Percentiles rank a stretch among this genome's conserved stretches.
These are phyloP conservation scores for Wickerhamiella lipophila DNA, from an alignment of 805 yeast genomes.

Conservation along the genomic window DNA sequence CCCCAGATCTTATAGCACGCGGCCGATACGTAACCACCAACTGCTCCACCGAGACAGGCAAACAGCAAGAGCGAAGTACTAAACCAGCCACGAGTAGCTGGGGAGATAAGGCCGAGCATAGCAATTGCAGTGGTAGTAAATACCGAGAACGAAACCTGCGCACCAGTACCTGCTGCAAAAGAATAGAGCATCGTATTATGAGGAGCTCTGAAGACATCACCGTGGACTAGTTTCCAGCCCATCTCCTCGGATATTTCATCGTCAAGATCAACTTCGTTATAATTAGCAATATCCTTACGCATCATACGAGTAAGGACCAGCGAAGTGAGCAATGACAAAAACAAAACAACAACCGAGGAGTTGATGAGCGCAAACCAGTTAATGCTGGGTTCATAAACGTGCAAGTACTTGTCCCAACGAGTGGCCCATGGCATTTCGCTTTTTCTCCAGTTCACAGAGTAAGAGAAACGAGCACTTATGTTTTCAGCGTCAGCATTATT, in stretches of 20 bases:
- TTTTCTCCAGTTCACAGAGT: constrained; percentile 60
- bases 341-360: constrained; percentile 67
- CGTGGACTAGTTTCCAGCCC: constrained; percentile 95
- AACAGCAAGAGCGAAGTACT: constrained; percentile 80
- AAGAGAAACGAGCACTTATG: constrained; percentile 57
- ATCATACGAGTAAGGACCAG: constrained; percentile 70
- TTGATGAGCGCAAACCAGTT: constrained; percentile 92
- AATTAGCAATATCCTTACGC: constrained; percentile 71
- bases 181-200: constrained; percentile 55
- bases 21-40: constrained; percentile 83
- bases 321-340: constrained; percentile 63
- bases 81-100: constrained; percentile 88
- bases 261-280: constrained; percentile 79
- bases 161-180: constrained; percentile 76
- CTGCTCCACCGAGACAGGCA: constrained; percentile 65
- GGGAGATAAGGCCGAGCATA: constrained; percentile 76
- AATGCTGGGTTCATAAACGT: constrained; percentile 80
- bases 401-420: constrained; percentile 94
- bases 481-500: constrained; percentile 33
- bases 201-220: constrained; percentile 89
- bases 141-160: constrained; percentile 69
- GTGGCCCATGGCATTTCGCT: constrained; percentile 88
- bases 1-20: constrained; percentile 77
- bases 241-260: constrained; percentile 76
- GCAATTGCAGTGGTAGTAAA: constrained; percentile 67